Base-by-base conservation (phyloP, 257 asterid genomes). In the Salvia miltiorrhiza region DNA sequence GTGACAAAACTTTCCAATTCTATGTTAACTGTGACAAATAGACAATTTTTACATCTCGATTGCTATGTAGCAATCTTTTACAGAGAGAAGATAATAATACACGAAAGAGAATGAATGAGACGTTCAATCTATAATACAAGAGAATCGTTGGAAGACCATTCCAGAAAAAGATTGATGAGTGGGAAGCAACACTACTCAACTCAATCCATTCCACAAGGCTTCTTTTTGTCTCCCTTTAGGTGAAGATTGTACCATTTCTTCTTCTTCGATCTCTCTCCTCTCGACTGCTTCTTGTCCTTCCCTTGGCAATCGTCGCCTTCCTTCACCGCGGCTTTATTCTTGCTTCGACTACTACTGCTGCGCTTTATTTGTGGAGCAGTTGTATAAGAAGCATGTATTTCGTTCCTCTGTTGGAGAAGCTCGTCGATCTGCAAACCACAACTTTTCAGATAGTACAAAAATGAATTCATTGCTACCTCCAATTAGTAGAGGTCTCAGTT, bases 341-440 rank as follows among this genome's bases (percentile, higher is more conserved):
- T 94, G 83, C 84, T 81, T 65, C 92, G 87, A 73, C 86, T 67
- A 62, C 96, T 88, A 33, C 83, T 65, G 63, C 92, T 87, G 7
- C 88, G 90, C 73, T 84, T 91, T 73, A 85, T 81, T 50, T 80
- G 78, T 35, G 97, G 88, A 24, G 81, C 30, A 62, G 74, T 77
- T 9, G 95, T 85, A 63, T 91, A 94, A 1, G 93, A 88, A 58
- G 99, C 93, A 60, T 89, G 98, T 65, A 89, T 78, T 24, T 87
- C 95, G 32, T 82, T 82, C 83, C 99, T 88, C 76, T 86, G 80
- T 84, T 89, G 88, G n/a, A 94, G 97, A 48, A 91, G 97, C 82
- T 83, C 96, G 11, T 91, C 98, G 26, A 94, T 94, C 99, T 94
- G 82, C 37, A 68, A 37, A 60, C 10, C 37, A 69, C 71, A 44